Base-by-base conservation (phyloP, 345 rosid species). In the Syzygium aqueum region DNA sequence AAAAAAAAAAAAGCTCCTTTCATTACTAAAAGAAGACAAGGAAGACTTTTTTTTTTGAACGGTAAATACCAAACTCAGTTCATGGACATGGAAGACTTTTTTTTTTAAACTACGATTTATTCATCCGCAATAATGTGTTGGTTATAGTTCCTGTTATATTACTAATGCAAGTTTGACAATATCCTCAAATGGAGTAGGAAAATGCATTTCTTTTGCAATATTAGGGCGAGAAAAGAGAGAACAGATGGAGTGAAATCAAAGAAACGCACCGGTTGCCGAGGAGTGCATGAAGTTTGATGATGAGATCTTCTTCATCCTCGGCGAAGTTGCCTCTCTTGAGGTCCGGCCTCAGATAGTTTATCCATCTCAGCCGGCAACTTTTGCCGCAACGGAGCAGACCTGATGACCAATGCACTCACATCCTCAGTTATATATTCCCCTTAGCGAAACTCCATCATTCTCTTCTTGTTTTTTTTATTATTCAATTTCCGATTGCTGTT, bases 271-370 rank as follows among this genome's bases (percentile, higher is more conserved):
- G 78, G 89, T 92, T 91, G 87, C 94, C 94, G 7, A 91, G 87
- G 49, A 92, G 94, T 2, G 94, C 92, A 87, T 92, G 94, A 50
- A 92, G 94, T 87, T 89, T 92, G 91, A 92, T 89, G 86, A 92
- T 92, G 86, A 92, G 94, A 86, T 92, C 94, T 53, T 92, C 94
- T 86, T 92, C 94, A 84, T 92, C 94, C 87, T 92, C 92, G 11
- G 85, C 92, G 86, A 92, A 92, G 46, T 90, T 89, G 49, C 94
- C 93, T 43, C 93, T 88, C 51, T 92, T 90, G n/a, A 92, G 89
- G 86, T 92, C 92, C 5, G 93, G 93, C 85, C 93, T 86, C 10
- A 92, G 91, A 87, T 92, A 92, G 84, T 92, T 92, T 83, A 92
- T 92, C 93, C 93, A 92, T 88, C 93, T 90, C 51, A 92, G 87